These are phyloP conservation scores for Mycena rosella DNA, from an alignment of 768 basidiomycete genomes.

Conservation along the genomic window DNA sequence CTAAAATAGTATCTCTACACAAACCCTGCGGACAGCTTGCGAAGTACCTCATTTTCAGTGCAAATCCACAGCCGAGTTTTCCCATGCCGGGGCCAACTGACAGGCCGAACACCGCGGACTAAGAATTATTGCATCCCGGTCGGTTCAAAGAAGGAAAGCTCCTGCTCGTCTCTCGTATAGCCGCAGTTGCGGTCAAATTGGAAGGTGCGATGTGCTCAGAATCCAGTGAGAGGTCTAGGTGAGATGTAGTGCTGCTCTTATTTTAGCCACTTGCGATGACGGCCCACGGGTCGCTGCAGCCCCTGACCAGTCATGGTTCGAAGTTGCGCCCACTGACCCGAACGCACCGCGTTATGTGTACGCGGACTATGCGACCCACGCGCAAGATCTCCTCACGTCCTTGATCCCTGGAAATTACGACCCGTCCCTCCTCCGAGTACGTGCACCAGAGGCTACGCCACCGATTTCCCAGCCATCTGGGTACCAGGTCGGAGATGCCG, in stretches of 20 bases:
- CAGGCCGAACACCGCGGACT: too few relatives aligned
- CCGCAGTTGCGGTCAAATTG: too few relatives aligned
- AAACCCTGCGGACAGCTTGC: too few relatives aligned
- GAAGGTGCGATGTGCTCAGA: not conserved
- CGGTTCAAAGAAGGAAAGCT: too few relatives aligned
- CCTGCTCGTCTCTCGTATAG: too few relatives aligned
- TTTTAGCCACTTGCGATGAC: not conserved
- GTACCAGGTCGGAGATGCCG: too few relatives aligned
- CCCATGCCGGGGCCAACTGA: too few relatives aligned
- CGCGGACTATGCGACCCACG: slow-evolving; percentile 11
- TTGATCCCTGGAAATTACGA: slow-evolving; percentile 5
- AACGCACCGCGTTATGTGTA: slow-evolving; percentile 11
- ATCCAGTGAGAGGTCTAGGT: slow-evolving; percentile 11
- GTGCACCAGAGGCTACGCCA: not conserved
- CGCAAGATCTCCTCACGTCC: not conserved
- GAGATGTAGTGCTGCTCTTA: not conserved
- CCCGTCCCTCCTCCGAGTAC: slow-evolving; percentile 2
- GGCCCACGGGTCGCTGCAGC: not conserved
- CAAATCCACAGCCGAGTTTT: too few relatives aligned
- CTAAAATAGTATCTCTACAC: too few relatives aligned
- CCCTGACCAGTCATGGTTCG: slow-evolving; percentile 12
- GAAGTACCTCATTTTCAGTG: too few relatives aligned
- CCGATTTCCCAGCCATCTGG: too few relatives aligned
- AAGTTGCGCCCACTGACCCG: slow-evolving; percentile 5
- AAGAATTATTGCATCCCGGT: too few relatives aligned